Evolutionary conservation across 2,329 filamentous ascomycete species (phyloP).

Genomic region (Talaromyces albobiverticillius): DNA sequence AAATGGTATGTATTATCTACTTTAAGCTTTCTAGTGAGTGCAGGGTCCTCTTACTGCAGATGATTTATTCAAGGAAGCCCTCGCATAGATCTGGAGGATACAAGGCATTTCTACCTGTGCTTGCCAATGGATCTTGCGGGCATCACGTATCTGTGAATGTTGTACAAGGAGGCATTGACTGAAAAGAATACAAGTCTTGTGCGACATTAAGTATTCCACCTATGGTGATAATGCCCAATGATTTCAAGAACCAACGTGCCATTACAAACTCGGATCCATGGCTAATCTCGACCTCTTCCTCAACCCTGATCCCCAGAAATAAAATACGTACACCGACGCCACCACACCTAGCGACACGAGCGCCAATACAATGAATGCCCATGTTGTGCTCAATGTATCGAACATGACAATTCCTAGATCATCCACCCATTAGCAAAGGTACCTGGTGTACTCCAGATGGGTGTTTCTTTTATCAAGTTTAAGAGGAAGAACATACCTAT

Average conservation of each 20-base stretch:
- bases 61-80: no score
- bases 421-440: neutral
- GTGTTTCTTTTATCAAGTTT: neutral
- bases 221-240: neutral
- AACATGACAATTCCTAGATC: constrained; percentile 31
- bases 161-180: neutral
- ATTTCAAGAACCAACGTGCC: neutral
- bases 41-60: no score
- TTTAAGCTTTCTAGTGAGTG: no score
- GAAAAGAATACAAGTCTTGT: neutral
- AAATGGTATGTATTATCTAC: no score
- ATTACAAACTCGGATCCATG: constrained; percentile 17
- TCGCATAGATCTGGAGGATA: no score
- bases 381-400: constrained; percentile 36
- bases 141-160: neutral
- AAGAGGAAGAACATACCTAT: constrained; percentile 27
- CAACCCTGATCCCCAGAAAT: constrained; percentile 38
- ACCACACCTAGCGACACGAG: constrained; percentile 42
- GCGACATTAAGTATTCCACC: neutral
- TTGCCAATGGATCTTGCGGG: no score
- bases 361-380: constrained; percentile 42
- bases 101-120: no score
- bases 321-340: constrained; percentile 40
- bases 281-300: constrained; percentile 34
- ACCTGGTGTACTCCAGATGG: no score